Evolutionary conservation across 768 basidiomycete genomes (phyloP).

Genomic region (Hygrophoropsis aurantiaca): DNA sequence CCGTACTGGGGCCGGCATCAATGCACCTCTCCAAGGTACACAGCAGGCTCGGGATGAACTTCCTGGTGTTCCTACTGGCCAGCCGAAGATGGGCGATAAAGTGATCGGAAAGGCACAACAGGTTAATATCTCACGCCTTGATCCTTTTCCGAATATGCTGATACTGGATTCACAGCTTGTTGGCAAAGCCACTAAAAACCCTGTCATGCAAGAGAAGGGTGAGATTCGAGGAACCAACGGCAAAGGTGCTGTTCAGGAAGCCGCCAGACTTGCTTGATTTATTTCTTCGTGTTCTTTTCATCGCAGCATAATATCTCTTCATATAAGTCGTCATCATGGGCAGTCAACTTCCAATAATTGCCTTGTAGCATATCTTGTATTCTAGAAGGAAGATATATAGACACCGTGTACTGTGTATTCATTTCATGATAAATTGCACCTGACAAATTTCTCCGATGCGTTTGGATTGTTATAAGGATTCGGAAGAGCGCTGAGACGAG

Average conservation of each 20-base stretch:
- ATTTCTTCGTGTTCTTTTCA: not conserved
- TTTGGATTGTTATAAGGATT: too few species aligned
- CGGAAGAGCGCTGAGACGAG: too few species aligned
- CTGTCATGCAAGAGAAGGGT: constrained; percentile 55
- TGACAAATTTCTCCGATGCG: too few species aligned
- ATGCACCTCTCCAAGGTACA: not conserved
- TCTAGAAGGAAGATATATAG: too few species aligned
- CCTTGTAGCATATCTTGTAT: not conserved
- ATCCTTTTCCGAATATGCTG: too few species aligned
- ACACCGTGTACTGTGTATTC: not conserved
- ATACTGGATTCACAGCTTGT: constrained; percentile 34
- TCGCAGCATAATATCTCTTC: too few species aligned
- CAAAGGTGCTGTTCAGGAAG: constrained; percentile 42
- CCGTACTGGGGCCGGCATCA: not conserved
- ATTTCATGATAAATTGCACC: not conserved
- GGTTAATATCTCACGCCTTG: constrained; percentile 27
- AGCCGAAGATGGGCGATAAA: constrained; percentile 51
- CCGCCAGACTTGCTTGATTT: constrained; percentile 42
- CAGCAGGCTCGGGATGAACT: constrained; percentile 13
- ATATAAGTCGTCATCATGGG: too few species aligned
- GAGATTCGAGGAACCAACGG: constrained; percentile 54
- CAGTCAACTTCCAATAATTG: not conserved
- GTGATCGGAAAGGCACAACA: constrained; percentile 59
- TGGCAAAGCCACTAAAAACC: constrained; percentile 48
- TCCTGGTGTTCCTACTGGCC: constrained; percentile 40